Evolutionary conservation across 371 early-diverging fungal genomes (phyloP), one percentile per base, ranked within the genome.

Genomic region (Phascolomyces articulosus): DNA sequence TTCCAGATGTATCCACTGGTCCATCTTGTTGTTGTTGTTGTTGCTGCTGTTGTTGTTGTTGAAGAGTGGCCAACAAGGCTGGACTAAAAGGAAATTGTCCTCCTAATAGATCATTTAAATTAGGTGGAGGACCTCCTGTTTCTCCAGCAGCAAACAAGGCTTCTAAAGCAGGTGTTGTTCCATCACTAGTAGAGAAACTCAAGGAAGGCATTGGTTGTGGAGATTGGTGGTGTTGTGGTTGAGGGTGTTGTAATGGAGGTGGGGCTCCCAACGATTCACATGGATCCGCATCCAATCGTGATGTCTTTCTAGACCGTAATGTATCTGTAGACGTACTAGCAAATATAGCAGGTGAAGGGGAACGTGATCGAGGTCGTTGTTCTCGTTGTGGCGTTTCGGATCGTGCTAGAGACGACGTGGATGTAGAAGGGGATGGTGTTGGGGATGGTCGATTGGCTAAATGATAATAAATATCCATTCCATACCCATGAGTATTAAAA

Each of bases 231-330:
- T n/a, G n/a, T n/a, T n/a, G n/a, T n/a, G n/a, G n/a, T n/a, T n/a
- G n/a, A n/a, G n/a, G n/a, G n/a, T n/a, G n/a, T n/a, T n/a, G n/a
- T n/a, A 34, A 9, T 0, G 78, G 66, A 47, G 64, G 67, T 0
- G 81, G 81, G 21, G 81, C 81, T 21, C 81, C 81, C 27, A 78
- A 64, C 29, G 69, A 74, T 26, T 80, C 81, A 56, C 76, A 74
- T 4, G 81, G 81, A 60, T 80, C 81, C 7, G 54, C 66, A 48
- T 79, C 80, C 55, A 65, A 27, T 41, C 40, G 63, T n/a, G 44
- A 27, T 21, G 40, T 9, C 23, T n/a, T 55, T 29, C 65, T 51
- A 24, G 59, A 60, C 21, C 65, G 41, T 28, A 65, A 48, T 18
- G 65, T 59, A 26, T 65, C 65, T 13, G 65, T 54, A 21, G 65